Percentiles rank a stretch among this genome's conserved stretches.
Conservation (phyloP, 192 early-diverging fungal species). For the Podila minutissima region DNA sequence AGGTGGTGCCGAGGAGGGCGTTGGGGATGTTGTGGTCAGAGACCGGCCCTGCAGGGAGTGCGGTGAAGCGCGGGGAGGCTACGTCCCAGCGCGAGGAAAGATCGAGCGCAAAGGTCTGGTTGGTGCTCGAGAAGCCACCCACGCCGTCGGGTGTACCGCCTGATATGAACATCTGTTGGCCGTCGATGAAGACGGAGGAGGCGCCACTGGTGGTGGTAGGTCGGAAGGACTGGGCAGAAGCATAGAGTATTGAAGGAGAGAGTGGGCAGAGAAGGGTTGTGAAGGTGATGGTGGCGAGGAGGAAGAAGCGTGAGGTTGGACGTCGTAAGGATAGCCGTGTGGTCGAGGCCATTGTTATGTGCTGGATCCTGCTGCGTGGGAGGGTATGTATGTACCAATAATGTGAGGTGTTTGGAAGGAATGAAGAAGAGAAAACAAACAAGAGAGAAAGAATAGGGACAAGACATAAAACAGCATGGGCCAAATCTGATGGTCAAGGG, state of each 20-base stretch:
- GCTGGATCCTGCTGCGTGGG: too few species aligned
- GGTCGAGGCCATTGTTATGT: too few species aligned
- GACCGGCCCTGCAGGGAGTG: not conserved
- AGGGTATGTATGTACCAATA: too few species aligned
- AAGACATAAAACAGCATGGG: too few species aligned
- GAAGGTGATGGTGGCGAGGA: too few species aligned
- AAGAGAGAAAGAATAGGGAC: too few species aligned
- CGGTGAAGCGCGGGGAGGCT: not conserved
- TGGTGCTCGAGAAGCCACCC: not conserved
- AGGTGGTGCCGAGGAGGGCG: not conserved
- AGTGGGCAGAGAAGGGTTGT: too few species aligned
- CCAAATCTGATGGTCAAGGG: too few species aligned
- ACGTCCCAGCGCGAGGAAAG: not conserved
- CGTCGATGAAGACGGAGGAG: not conserved
- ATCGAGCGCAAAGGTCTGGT: not conserved
- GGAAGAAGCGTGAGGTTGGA: too few species aligned
- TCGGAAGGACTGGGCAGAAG: not conserved
- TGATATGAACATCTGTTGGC: not conserved
- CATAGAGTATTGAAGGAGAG: not conserved
- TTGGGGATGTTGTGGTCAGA: not conserved
- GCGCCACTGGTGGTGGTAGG: conserved; percentile 1
- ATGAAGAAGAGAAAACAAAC: too few species aligned
- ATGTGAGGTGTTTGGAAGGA: too few species aligned
- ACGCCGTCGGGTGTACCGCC: not conserved
- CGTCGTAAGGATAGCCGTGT: too few species aligned